Evolutionary conservation across 2,329 filamentous ascomycete species (phyloP).

Genomic region (Neonectria faginata): DNA sequence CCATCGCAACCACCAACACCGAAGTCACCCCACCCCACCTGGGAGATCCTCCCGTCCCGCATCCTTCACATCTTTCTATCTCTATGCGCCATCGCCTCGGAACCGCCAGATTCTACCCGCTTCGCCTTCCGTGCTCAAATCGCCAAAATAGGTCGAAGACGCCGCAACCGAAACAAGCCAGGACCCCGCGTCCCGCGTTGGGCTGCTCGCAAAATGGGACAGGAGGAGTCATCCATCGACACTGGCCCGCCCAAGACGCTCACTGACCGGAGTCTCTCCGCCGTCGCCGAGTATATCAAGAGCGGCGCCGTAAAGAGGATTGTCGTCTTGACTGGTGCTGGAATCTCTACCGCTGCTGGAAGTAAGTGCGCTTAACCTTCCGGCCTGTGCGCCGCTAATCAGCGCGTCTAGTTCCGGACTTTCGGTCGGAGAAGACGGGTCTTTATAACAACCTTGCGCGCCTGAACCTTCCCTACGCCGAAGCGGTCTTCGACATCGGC

Average conservation of each 20-base stretch:
- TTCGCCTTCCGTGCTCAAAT: constrained; percentile 18
- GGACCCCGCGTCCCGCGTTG: constrained; percentile 49
- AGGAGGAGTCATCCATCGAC: constrained; percentile 80
- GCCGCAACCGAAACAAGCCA: constrained; percentile 51
- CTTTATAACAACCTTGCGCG: constrained; percentile 92
- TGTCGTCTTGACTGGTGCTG: constrained; percentile 91
- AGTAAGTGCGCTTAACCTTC: constrained; percentile 54
- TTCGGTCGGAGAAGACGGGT: constrained; percentile 91
- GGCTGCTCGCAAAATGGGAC: constrained; percentile 77
- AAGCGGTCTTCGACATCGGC: constrained; percentile 92
- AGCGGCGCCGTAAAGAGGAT: constrained; percentile 75
- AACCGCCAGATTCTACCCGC: constrained; percentile 1
- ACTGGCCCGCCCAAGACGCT: constrained; percentile 74
- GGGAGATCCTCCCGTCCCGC: constrained; percentile 22
- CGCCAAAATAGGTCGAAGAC: constrained; percentile 56
- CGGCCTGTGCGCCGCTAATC: not conserved
- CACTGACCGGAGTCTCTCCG: constrained; percentile 74
- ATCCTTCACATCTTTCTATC: constrained; percentile 18
- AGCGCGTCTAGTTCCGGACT: constrained; percentile 81
- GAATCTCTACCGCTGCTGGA: constrained; percentile 81
- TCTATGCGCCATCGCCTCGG: constrained; percentile 26
- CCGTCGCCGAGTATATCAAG: constrained; percentile 84
- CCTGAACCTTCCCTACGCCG: constrained; percentile 86
- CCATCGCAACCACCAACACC: constrained; percentile 20
- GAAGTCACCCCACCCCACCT: constrained; percentile 40